Base-by-base conservation (phyloP, 2,329 filamentous ascomycete species). In the Onygenales sp. region DNA sequence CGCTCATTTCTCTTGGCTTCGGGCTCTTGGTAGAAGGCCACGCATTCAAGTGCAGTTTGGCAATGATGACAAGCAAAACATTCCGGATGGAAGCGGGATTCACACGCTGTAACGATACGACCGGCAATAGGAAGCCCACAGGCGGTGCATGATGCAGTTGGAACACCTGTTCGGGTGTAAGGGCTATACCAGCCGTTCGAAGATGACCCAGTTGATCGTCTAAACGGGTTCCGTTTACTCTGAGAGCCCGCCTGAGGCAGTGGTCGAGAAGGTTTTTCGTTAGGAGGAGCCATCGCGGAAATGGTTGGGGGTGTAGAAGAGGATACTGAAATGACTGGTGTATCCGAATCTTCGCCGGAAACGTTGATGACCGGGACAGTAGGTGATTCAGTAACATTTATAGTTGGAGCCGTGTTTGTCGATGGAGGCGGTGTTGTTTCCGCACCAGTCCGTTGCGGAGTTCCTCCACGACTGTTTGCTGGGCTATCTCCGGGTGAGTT, bases 1-100 rank as follows among this genome's bases (percentile, higher is more conserved):
- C 93, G 85, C 49, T 85, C 85, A 2, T 72, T 72, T 44, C 88
- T 86, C 59, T 83, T 80, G 42, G 77, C 72, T 7, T 89, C 82
- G 0, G 93, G 93, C 69, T 98, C 93, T 0, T 90, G 89, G 60
- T 93, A 95, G 69, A 98, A 97, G 62, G 95, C 93, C 54, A 98
- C 87, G 52, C 90, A 92, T 72, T 98, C 93, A 14, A 98, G 85
- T 17, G 84, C 80, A 8, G 91, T 95, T 33, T 85, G 84, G 68
- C 93, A 98, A 56, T 87, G 80, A 67, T 88, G 86, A 74, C 93
- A 98, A 43, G 82, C 79, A 74, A 98, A 97, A 70, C 93, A 98
- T 59, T 90, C 83, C 0, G 93, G 91, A 62, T 98, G 93, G 68
- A 97, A 97, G 17, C 91, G 86, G 40, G 80, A 77, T 31, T 89